Base-by-base conservation (phyloP, 495 filamentous ascomycete genomes). In the Xylaria curta region DNA sequence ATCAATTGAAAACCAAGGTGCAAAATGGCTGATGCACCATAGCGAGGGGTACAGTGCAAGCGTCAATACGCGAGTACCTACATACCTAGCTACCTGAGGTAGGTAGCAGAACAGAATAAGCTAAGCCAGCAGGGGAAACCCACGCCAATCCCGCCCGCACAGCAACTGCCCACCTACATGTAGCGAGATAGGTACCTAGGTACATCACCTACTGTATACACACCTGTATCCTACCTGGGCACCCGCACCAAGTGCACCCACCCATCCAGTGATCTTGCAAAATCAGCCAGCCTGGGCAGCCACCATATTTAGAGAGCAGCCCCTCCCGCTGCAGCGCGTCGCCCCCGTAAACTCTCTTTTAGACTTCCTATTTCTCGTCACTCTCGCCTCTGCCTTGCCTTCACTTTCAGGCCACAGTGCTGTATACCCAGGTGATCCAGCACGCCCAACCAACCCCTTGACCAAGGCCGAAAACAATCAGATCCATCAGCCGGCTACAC, bases 261-360 rank as follows among this genome's bases (percentile, higher is more conserved):
- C 63, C 67, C 62, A 64, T 72, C 3, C 68, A 75, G 68, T 74
- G 76, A 76, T 77, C 76, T 75, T 72, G 71, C 62, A 71, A 76
- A 79, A 79, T 79, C 77, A 79, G 76, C 74, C 75, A 78, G 75
- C 60, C 75, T 71, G 68, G 66, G 72, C 56, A 71, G 36, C 71
- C 59, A 68, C 66, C 71, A 65, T 79, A 79, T 78, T 79, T 78
- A 76, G 77, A 78, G 73, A 69, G 60, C 74, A 70, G 75, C 77
- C 76, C 75, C 75, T 77, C 72, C 74, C 72, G 10, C 68, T 73
- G 58, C 73, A 78, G 75, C 69, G 68, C 70, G 17, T 76, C 33
- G 53, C 76, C 74, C 70, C 74, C 74, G 49, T 71, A 78, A 77
- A 77, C 75, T 77, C 71, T 77, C 74, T 76, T 71, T 71, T 75